Base-by-base conservation (phyloP, 78 protist genomes). In the Planoprotostelium fungivorum region DNA sequence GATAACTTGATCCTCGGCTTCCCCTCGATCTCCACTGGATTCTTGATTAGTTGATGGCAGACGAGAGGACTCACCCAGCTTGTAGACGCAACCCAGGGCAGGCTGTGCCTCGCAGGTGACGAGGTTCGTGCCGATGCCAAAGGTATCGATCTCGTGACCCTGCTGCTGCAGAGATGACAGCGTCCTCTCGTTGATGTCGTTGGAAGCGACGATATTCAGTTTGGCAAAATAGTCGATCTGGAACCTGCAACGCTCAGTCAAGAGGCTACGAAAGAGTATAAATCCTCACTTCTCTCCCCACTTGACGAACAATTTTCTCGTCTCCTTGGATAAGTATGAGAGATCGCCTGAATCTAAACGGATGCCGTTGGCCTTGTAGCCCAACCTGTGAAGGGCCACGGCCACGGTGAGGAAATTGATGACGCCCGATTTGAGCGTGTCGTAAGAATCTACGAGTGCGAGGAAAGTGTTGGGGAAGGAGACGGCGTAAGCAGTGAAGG, bases 11-110 rank as follows among this genome's bases (percentile, higher is more conserved):
- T 97, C 37, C 98, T 37, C 28, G 99, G 97, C 0, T 34, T 0
- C 35, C 94, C 96, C 37, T 91, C 84, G 84, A 97, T 37, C 89
- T 94, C 96, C 0, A 96, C 73, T 51, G 73, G 31, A 51, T 16
- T 25, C 73, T 51, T 5, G 5, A 51, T 25, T 5, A 51, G 16
- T 25, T 51, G 16, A 51, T 51, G 16, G 16, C 16, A 51, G 16
- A 51, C 5, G 5, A 51, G 16, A 25, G 16, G 73, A 25, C 5
- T 25, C 16, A 51, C 73, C 98, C 38, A 98, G 90, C 89, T 98
- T 98, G 95, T 92, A 98, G 16, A 98, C 99, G 63, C 97, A 94
- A 23, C 99, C 99, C 23, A 98, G 94, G 29, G 99, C 98, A 38
- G 99, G 98, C 38, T 96, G 97, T 0, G 94, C 91, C 86, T 93